Evolutionary conservation across 371 early-diverging fungal genomes (phyloP), one percentile per base, ranked within the genome.

Genomic region (Mucor velutinosus): DNA sequence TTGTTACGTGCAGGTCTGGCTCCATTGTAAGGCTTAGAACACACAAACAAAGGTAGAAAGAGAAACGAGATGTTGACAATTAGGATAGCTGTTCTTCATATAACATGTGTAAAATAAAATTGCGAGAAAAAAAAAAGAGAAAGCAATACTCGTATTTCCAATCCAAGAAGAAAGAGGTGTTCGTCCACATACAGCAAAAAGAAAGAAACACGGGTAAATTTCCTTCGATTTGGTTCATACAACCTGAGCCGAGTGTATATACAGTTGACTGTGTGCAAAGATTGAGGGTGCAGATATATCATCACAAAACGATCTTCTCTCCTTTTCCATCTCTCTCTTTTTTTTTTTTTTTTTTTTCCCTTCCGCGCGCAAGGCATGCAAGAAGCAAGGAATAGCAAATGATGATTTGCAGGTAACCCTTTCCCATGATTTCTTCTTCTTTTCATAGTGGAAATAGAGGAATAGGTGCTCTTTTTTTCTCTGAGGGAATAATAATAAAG

Each of bases 1-100:
- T 39, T 62, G 30, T 57, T 65, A 32, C 71, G 71, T 58, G 66
- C 30, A 59, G 69, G 59, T 72, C 76, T 73, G 51, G 67, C 58
- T 63, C 71, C 66, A 66, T 66, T 67, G 72, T 71, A 72, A 39
- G 73, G 73, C 73, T 72, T 72, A 58, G 21, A 56, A 35, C 33
- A 37, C 35, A 65, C 32, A 66, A 64, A 67, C 47, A 71, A 62
- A 53, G 25, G 60, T 14, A 37, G 58, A 63, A 63, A 57, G 65
- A 65, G 60, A 62, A 64, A 73, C 56, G 37, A 57, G 59, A 47
- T 30, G 53, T 62, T 60, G 67, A 47, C 53, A 57, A 72, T 72
- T 72, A 72, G 65, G 68, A 70, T 45, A 64, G 63, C n/a, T 51
- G 45, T 53, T 60, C 27, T 64, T 60, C 61, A 39, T n/a, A 17